Evolutionary conservation across 495 filamentous ascomycete species (phyloP).

Genomic region (Sphaerosporella brunnea): DNA sequence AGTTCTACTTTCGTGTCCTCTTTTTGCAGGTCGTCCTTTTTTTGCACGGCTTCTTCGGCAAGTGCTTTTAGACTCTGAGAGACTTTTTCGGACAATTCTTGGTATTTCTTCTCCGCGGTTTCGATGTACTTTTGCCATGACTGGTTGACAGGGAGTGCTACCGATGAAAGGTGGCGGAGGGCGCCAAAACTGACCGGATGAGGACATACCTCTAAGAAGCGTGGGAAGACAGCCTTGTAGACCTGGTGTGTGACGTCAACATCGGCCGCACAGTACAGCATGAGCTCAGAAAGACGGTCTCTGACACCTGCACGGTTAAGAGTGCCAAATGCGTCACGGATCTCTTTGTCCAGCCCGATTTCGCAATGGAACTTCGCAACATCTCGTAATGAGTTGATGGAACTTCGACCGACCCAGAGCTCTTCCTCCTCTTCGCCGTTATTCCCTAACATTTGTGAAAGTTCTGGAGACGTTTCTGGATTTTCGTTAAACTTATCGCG

Average conservation of each 20-base stretch:
- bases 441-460: constrained; percentile 49
- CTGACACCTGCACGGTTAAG: constrained; percentile 51
- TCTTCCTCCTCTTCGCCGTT: constrained; percentile 74
- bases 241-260: constrained; percentile 83
- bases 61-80: constrained; percentile 52
- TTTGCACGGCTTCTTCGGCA: constrained; percentile 48
- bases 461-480: constrained; percentile 34
- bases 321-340: constrained; percentile 73
- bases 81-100: constrained; percentile 55
- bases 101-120: constrained; percentile 71
- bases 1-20: constrained; percentile 33
- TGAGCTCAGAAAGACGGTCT: constrained; percentile 54
- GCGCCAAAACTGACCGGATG: constrained; percentile 96
- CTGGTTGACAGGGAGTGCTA: constrained; percentile 76
- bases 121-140: constrained; percentile 71
- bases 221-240: constrained; percentile 77
- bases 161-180: constrained; percentile 73
- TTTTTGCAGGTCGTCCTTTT: constrained; percentile 47
- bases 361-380: constrained; percentile 93
- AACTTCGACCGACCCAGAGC: constrained; percentile 84
- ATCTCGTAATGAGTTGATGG: constrained; percentile 85
- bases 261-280: constrained; percentile 94
- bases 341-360: constrained; percentile 76
- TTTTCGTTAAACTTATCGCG: constrained; percentile 62
- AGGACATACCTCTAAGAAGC: constrained; percentile 72